Evolutionary conservation across 1,284 basidiomycete species (phyloP).

Genomic region (Clitocybe nebularis): DNA sequence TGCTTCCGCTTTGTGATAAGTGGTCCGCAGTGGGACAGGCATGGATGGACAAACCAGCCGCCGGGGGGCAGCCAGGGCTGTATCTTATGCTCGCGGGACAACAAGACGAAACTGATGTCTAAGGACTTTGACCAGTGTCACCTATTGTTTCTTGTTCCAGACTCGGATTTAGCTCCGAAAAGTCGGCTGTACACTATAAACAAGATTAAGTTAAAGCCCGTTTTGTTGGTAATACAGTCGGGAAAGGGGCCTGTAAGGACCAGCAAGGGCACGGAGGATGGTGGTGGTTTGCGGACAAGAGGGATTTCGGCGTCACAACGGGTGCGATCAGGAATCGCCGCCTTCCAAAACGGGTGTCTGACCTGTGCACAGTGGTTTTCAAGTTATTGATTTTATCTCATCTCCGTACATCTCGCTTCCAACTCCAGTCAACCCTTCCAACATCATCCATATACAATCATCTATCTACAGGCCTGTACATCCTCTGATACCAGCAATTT

Average conservation of each 20-base stretch:
- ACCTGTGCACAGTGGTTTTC: conserved; percentile 12
- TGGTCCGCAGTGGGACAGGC: conserved; percentile 37
- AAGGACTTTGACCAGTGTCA: conserved; percentile 17
- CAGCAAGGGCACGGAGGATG: conserved; percentile 6
- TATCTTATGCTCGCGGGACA: conserved; percentile 14
- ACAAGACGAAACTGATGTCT: conserved; percentile 17
- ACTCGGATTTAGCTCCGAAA: no score
- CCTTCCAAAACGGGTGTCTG: conserved; percentile 15
- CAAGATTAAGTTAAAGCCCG: no score
- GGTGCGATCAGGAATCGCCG: conserved; percentile 17
- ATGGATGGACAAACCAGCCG: conserved; percentile 22
- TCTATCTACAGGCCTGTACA: neutral
- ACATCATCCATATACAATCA: neutral
- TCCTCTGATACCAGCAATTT: neutral
- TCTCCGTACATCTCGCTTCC: conserved; percentile 18
- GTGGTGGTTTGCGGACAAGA: conserved; percentile 19
- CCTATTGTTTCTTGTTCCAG: conserved; percentile 16
- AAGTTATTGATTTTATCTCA: conserved; percentile 18
- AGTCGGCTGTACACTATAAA: no score
- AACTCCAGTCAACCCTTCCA: no score
- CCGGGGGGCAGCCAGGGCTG: conserved; percentile 9
- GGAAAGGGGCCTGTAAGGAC: no score
- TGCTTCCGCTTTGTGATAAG: conserved; percentile 50
- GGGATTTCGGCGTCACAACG: conserved; percentile 12
- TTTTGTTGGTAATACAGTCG: no score